Evolutionary conservation across 2,329 filamentous ascomycete genomes (phyloP), one percentile per base, ranked within the genome.

Genomic region (Tolypocladium nubicola): DNA sequence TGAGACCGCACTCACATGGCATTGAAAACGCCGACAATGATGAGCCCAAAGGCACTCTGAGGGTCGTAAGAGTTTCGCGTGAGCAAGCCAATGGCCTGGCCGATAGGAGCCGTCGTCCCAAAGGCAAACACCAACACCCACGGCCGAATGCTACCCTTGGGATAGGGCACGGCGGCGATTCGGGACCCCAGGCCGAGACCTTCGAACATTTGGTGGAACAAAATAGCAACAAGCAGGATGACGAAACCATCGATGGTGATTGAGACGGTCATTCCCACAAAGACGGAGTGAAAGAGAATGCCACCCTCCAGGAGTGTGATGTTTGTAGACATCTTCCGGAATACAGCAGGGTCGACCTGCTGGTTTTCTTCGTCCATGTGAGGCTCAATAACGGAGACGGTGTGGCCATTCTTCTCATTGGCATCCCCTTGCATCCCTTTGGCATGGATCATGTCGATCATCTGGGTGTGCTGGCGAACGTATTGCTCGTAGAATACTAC

Each of bases 251-350:
- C 83, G 1, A 82, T 81, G 23, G 85, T 85, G 61, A 89, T 86
- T 33, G 83, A 86, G 33, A 89, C 73, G 0, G 87, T 87, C 78
- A 89, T 87, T 58, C 86, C 86, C 57, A 89, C 86, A 68, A 89
- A 89, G 59, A 91, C 80, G 60, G 84, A 88, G 72, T 91, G 88
- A 68, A 91, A 91, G 13, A 91, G 76, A 61, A 91, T 91, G 60
- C 88, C 88, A 57, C 87, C 85, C 70, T 91, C 88, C 6, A 91
- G 79, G 3, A 91, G 78, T 5, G 88, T 81, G 62, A 89, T 89
- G 70, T 91, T 88, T 64, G 89, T 76, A 3, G 87, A 80, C 68
- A 85, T 81, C 64, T 83, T 87, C 65, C 82, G 80, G 69, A 81
- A 78, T 8, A 77, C 71, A 10, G 68, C 58, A 6, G 76, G 74